Evolutionary conservation across 768 basidiomycete genomes (phyloP), one percentile per base, ranked within the genome.

Genomic region (Pleurotus pulmonarius): DNA sequence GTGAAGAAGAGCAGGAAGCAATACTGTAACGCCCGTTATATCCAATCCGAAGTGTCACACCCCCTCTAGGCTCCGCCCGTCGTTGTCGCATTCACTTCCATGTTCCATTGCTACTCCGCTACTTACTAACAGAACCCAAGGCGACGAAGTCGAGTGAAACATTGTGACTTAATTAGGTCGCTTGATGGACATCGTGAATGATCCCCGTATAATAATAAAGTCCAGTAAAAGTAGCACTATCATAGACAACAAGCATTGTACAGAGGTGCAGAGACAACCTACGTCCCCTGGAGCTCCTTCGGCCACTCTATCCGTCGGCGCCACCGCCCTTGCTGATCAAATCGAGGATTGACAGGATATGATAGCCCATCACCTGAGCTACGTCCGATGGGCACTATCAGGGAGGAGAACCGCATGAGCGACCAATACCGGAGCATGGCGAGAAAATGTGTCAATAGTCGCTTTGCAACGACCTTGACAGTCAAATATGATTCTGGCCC

Each of bases 321-420:
- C 85, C 86, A 87, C 39, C 82, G 74, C 49, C 91, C 91, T 46
- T 86, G 80, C 1, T 65, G 60, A 64, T 87, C 86, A 67, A 90
- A 92, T 13, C 91, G 80, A 39, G 88, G 88, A 63, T 92, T 93
- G 9, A 78, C 75, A 16, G 79, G 79, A 64, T 85, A 92, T 34
- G 70, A 70, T 22, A 88, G 58, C 3, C 90, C 91, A 63, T 90
- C 84, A 46, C 71, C 73, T 51, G 72, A 67, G 22, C 73, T 75
- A 43, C 69, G 71, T 54, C 78, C 78, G 41, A 79, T 69, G 18
- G 80, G 80, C n/a, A 89, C 88, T 69, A 56, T 80, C 75, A 80
- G 59, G 20, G 57, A 52, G 57, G 43, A 37, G 45, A 20, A 43
- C 13, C 34, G 25, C 41, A 13, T 51, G n/a, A 60, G 60, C 34